Evolutionary conservation across 2,329 filamentous ascomycete genomes (phyloP), one percentile per base, ranked within the genome.

Genomic region (Calonectria multiphialidica): DNA sequence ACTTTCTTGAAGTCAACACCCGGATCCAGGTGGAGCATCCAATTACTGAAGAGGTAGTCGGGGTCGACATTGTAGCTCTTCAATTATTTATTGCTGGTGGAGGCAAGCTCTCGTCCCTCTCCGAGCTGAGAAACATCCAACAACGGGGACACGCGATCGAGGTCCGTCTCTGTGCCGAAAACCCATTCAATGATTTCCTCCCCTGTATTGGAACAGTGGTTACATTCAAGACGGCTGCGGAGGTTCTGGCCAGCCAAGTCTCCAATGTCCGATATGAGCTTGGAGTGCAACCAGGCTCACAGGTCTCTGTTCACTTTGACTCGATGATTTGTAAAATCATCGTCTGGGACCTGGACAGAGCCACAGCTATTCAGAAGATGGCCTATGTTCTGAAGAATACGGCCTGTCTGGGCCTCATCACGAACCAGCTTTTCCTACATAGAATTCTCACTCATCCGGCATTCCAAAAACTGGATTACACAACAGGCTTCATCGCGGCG

Each of bases 401-500:
- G 0, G 81, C 82, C n/a, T 87, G 86, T 65, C 80, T 85, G 62
- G 86, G 85, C n/a, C 82, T 86, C 65, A 81, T 84, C 61, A 94
- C 92, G 1, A 94, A 94, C 78, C 93, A 94, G 63, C 91, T 93
- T 73, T 94, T 94, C 78, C 82, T 94, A 57, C 94, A 93, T 81
- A 86, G 87, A 23, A 87, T 93, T 74, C 92, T 91, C 73, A 86
- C 88, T 21, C 92, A 91, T 74, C 85, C 88, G 0, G 90, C 88
- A 73, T 94, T 94, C 76, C 67, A 50, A 47, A 61, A 61, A 2
- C 49, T 47, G 6, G 42, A 47, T n/a, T 74, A 74, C 18, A 92
- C 93, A 77, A 94, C 92, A 0, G 91, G 91, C 1, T 94, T 93
- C 77, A 94, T 94, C 69, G 87, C 23, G 9, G n/a, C 9, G 2